Base-by-base conservation (phyloP, 495 filamentous ascomycete genomes). In the Aspergillus funiculosus region DNA sequence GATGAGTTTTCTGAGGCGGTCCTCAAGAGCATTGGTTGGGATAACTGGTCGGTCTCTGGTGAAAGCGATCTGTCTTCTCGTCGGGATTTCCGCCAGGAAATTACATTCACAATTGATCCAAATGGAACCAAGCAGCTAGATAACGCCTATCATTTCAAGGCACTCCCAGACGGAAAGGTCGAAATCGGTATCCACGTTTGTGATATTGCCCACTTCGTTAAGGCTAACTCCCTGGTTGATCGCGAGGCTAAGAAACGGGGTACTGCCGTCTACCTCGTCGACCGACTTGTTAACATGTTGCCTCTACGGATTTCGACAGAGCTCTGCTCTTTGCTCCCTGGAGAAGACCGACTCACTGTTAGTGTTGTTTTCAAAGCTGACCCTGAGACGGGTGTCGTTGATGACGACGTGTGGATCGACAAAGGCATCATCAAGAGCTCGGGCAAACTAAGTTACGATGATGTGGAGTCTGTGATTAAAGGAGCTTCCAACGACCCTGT, bases 1-100 rank as follows among this genome's bases (percentile, higher is more conserved):
- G 92, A 98, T 57, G 94, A 98, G 51, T 98, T 98, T 64, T 91
- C 89, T 6, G 92, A 97, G 51, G 92, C 94, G 27, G 94, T 98
- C 14, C 68, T 91, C 41, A 89, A 91, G 61, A 96, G 85, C 62
- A 86, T 97, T 51, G 87, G 87, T 20, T 85, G 86, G 57, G 87
- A 94, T 35, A 85, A 94, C 47, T 97, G 91, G 91, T 80, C 87
- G 5, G 68, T 95, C 44, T 78, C 79, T 18, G 83, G 78, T 53
- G 91, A 98, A 59, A 82, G 83, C 39, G 87, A 92, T 29, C 64
- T 95, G 17, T 74, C 81, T 19, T 72, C 79, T 45, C 87, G 92
- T 54, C 87, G 87, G 30, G 92, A 98, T 59, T 94, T 96, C 79
- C 86, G 94, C 34, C 75, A 77, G 11, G 86, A 95, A 66, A 84